phyloP scores from a whole-genome alignment of 352 stramenopile genomes.

The Phytophthora melonis region DNA sequence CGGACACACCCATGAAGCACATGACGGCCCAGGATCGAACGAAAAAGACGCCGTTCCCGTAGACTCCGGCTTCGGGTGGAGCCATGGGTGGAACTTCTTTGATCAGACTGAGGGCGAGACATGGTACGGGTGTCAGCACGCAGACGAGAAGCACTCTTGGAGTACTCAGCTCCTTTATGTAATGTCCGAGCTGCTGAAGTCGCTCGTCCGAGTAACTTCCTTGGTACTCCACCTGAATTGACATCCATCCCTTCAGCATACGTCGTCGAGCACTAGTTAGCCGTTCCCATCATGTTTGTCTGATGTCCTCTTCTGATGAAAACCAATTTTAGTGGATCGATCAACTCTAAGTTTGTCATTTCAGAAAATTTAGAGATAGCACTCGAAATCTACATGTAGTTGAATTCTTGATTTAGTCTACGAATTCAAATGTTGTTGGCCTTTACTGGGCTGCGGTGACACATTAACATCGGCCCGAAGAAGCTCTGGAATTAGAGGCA shows the following conservation, averaged over 20 bases:
- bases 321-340: too few relatives aligned
- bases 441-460: too few relatives aligned
- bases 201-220: conserved; percentile 26
- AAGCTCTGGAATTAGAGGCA: too few relatives aligned
- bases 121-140: conserved; percentile 43
- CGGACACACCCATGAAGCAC: conserved; percentile 22
- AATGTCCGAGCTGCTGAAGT: conserved; percentile 11
- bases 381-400: too few relatives aligned
- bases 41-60: conserved; percentile 49
- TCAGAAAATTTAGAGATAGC: too few relatives aligned
- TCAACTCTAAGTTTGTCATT: too few relatives aligned
- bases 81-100: conserved; percentile 41
- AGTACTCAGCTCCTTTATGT: neutral
- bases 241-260: conserved; percentile 16
- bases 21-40: conserved; percentile 21
- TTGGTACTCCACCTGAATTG: conserved; percentile 34
- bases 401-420: too few relatives aligned
- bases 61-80: conserved; percentile 27
- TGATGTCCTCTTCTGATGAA: too few relatives aligned
- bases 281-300: too few relatives aligned
- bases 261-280: too few relatives aligned
- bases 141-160: conserved; percentile 17
- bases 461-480: too few relatives aligned
- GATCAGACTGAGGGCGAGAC: conserved; percentile 36
- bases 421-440: too few relatives aligned